A percentile compares a stretch with the other conserved stretches of the same genome.
phyloP scores from a whole-genome alignment of 768 basidiomycete genomes.

The Lyophyllum decastes region DNA sequence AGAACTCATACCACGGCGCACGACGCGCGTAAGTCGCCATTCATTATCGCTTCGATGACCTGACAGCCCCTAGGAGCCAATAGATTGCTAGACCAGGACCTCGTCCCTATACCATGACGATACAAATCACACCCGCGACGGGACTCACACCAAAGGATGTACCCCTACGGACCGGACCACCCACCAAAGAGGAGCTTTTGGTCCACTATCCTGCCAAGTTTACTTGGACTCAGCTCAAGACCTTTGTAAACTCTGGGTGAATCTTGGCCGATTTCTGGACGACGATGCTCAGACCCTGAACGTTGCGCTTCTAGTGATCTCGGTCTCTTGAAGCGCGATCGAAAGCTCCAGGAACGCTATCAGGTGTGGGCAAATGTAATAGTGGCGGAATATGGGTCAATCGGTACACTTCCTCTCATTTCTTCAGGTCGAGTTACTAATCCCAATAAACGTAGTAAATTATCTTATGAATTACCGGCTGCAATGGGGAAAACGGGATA shows the following conservation, averaged over 20 bases:
- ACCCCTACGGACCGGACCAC: conserved; percentile 56
- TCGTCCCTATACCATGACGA: conserved; percentile 13
- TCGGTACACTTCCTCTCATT: conserved; percentile 44
- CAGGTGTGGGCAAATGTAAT: conserved; percentile 57
- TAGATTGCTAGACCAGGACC: not conserved
- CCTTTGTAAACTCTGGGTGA: conserved; percentile 79
- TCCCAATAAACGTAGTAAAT: conserved; percentile 44
- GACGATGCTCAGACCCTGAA: not conserved
- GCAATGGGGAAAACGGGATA: conserved; percentile 76
- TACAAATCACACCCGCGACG: not conserved
- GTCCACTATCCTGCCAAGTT: conserved; percentile 74
- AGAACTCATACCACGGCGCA: not conserved
- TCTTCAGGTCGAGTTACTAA: not conserved
- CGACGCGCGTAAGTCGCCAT: not conserved
- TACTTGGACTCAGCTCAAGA: conserved; percentile 74
- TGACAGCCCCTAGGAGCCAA: too few relatives aligned
- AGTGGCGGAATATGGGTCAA: conserved; percentile 60
- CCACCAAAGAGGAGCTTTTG: conserved; percentile 67
- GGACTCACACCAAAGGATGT: conserved; percentile 27
- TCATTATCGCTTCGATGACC: too few relatives aligned
- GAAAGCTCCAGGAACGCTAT: conserved; percentile 67
- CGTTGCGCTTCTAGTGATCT: conserved; percentile 59
- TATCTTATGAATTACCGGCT: conserved; percentile 71
- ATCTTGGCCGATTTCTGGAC: conserved; percentile 12
- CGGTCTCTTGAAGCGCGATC: conserved; percentile 77